Conservation (phyloP, 2,329 filamentous ascomycete genomes). For the Purpureocillium lavendulum region DNA sequence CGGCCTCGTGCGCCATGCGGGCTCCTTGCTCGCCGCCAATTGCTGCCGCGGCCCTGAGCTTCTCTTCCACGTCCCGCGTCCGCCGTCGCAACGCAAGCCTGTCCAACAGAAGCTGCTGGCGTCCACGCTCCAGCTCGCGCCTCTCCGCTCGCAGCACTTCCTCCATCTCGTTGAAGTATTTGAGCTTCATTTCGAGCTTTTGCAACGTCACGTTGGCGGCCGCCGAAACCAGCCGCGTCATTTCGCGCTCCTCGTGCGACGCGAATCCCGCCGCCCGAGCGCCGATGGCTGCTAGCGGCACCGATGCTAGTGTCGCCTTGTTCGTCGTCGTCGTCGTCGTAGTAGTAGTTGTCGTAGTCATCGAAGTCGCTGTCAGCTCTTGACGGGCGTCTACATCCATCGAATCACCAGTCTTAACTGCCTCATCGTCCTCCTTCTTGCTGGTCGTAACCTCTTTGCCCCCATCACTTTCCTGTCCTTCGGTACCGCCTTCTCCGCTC, state of each 20-base stretch:
- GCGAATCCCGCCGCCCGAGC: constrained; percentile 81
- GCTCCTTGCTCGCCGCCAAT: constrained; percentile 41
- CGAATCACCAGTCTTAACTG: constrained; percentile 36
- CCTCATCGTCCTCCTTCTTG: not conserved
- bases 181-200: constrained; percentile 91
- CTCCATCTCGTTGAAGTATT: constrained; percentile 96
- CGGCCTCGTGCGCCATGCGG: constrained; percentile 35
- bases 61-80: constrained; percentile 73
- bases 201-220: constrained; percentile 91
- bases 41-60: constrained; percentile 48
- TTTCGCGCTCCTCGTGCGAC: constrained; percentile 93
- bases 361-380: constrained; percentile 36
- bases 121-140: constrained; percentile 81
- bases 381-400: constrained; percentile 57
- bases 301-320: constrained; percentile 53
- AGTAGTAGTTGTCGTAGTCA: constrained; percentile 42
- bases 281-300: constrained; percentile 79
- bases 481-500: too few relatives aligned
- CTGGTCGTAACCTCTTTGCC: constrained; percentile 50
- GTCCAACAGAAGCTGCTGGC: constrained; percentile 91
- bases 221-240: constrained; percentile 86
- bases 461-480: constrained; percentile 36
- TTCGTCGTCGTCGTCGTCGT: constrained; percentile 41
- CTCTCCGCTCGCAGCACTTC: constrained; percentile 84
- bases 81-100: constrained; percentile 83